Evolutionary conservation across 768 basidiomycete species (phyloP).

Genomic region (Lentinula aciculospora): DNA sequence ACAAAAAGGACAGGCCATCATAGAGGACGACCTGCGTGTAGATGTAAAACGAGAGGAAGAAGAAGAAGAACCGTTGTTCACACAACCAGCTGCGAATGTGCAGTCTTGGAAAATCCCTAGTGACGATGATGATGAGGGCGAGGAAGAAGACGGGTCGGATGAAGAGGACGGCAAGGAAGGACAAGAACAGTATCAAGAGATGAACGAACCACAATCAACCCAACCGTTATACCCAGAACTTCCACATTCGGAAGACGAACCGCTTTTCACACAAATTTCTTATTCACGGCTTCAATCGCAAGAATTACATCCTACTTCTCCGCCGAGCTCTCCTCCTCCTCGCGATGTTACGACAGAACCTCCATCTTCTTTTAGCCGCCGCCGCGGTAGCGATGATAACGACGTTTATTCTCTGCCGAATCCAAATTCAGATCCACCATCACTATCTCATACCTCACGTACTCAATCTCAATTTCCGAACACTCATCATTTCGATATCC

Average conservation of each 20-base stretch:
- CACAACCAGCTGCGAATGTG: not conserved
- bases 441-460: not conserved
- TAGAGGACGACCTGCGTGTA: too few relatives aligned
- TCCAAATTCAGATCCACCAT: not conserved
- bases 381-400: too few relatives aligned
- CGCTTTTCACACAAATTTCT: conserved; percentile 3
- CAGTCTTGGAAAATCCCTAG: too few relatives aligned
- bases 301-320: not conserved
- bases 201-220: not conserved
- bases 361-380: not conserved
- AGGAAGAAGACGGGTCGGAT: not conserved
- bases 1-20: not conserved
- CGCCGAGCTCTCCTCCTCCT: not conserved
- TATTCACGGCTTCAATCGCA: not conserved
- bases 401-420: not conserved
- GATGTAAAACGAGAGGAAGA: too few relatives aligned
- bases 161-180: too few relatives aligned
- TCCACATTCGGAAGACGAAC: not conserved
- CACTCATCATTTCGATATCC: not conserved
- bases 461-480: not conserved
- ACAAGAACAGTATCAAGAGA: too few relatives aligned
- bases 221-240: not conserved
- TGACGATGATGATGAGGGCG: not conserved
- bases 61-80: not conserved
- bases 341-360: not conserved